Percentiles rank a stretch among this genome's conserved stretches.
Evolutionary conservation across 108 stramenopile species (phyloP).

Genomic region (Ochromonas danica): DNA sequence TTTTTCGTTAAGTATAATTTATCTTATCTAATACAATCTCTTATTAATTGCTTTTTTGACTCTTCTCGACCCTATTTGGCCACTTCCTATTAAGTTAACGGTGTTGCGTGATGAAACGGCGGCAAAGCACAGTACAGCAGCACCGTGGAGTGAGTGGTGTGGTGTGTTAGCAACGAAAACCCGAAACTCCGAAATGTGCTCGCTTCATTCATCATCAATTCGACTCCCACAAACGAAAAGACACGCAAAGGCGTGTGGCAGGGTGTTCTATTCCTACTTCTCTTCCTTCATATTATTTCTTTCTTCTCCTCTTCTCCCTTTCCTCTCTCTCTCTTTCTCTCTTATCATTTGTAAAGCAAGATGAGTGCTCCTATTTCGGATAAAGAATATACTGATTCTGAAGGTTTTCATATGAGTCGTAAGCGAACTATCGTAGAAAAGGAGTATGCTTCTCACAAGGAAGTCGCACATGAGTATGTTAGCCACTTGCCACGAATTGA

Average conservation of each 20-base stretch:
- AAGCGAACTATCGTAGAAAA: neutral
- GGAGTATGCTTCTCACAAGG: neutral
- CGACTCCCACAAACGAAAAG: no score
- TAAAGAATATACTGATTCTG: slow-evolving; percentile 1
- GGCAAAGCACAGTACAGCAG: neutral
- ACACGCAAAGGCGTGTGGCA: no score
- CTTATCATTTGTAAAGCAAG: neutral
- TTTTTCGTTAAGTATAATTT: no score
- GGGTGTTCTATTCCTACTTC: no score
- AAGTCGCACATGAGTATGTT: neutral
- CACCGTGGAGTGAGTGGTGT: no score
- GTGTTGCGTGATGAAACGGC: neutral
- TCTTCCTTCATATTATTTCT: neutral
- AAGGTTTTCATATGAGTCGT: neutral
- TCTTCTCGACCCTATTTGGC: no score
- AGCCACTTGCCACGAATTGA: neutral
- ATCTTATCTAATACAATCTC: no score
- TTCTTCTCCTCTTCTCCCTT: neutral
- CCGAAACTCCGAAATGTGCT: no score
- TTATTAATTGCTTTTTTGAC: no score
- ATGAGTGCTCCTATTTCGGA: neutral
- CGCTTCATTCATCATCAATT: no score
- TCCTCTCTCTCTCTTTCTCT: neutral
- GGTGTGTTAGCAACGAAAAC: no score
- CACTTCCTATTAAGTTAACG: neutral